Evolutionary conservation across 345 rosid species (phyloP).

Genomic region (Iberis pinnata): DNA sequence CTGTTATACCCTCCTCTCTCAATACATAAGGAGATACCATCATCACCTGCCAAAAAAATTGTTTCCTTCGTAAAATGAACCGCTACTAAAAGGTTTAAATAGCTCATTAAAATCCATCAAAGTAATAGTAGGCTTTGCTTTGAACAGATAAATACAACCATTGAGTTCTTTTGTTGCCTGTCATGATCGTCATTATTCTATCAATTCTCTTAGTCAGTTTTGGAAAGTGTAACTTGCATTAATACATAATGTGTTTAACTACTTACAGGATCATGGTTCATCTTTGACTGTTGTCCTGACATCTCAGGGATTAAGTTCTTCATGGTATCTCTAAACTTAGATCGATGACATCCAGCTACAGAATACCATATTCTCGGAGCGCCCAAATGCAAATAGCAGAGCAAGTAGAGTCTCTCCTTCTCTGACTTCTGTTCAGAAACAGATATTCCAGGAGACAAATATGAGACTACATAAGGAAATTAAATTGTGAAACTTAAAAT

Average conservation of each 20-base stretch:
- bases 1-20: slow-evolving; percentile 54
- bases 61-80: not conserved
- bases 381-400: slow-evolving; percentile 61
- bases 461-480: slow-evolving; percentile 16
- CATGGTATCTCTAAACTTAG: slow-evolving; percentile 36
- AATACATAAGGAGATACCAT: slow-evolving; percentile 35
- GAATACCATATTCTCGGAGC: slow-evolving; percentile 61
- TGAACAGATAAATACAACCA: slow-evolving; percentile 10
- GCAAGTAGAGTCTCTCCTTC: slow-evolving; percentile 54
- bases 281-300: slow-evolving; percentile 26
- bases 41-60: slow-evolving; percentile 36
- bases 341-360: slow-evolving; percentile 40
- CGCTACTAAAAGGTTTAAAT: slow-evolving; percentile 1
- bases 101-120: slow-evolving; percentile 9
- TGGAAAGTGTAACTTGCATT: slow-evolving; percentile 4
- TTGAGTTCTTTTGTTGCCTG: not conserved
- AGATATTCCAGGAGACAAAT: slow-evolving; percentile 16
- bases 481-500: slow-evolving; percentile 2
- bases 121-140: not conserved
- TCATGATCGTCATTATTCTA: slow-evolving; percentile 5
- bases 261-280: slow-evolving; percentile 39
- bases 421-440: slow-evolving; percentile 51
- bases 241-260: slow-evolving; percentile 3
- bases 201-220: not conserved
- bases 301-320: slow-evolving; percentile 33